phyloP scores from a whole-genome alignment of 176 grass and related monocot genomes.

The Musa acuminata region DNA sequence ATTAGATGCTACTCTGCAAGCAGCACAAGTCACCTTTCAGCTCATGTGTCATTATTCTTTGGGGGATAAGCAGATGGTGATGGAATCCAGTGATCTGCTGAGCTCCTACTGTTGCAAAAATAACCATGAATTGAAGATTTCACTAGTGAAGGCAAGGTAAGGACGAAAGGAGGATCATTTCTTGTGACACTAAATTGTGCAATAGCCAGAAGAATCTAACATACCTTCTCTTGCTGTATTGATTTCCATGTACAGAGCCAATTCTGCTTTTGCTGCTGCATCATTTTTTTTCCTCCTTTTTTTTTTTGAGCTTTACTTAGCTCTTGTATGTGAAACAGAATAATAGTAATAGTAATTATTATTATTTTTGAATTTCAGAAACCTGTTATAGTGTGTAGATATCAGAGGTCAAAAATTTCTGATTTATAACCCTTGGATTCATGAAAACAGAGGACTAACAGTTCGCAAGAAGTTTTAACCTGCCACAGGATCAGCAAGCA shows the following conservation, averaged over 20 bases:
- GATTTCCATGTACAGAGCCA: background rate
- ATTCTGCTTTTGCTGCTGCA: background rate
- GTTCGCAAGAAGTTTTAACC: too few species aligned
- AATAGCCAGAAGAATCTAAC: conserved; percentile 22
- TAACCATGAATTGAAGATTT: conserved; percentile 7
- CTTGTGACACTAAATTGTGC: conserved; percentile 30
- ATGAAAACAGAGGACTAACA: too few species aligned
- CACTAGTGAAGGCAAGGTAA: conserved; percentile 1
- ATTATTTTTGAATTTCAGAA: too few species aligned
- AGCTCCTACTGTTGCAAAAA: background rate
- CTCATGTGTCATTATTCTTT: conserved; percentile 28
- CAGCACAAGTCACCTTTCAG: conserved; percentile 16
- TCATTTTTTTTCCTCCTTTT: background rate
- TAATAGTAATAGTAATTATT: too few species aligned
- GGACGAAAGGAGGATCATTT: conserved; percentile 4
- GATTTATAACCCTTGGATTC: too few species aligned
- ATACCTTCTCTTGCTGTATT: background rate
- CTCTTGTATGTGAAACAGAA: too few species aligned
- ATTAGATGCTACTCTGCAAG: conserved; percentile 27
- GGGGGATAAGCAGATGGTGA: background rate
- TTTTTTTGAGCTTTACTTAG: too few species aligned
- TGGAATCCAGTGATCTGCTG: background rate
- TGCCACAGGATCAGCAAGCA: too few species aligned
- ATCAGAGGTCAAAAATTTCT: too few species aligned
- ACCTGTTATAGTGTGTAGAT: too few species aligned